Percentiles rank a stretch among this genome's conserved stretches.
Evolutionary conservation across 106 monocot genomes (phyloP).

Genomic region (Acorus calamus): DNA sequence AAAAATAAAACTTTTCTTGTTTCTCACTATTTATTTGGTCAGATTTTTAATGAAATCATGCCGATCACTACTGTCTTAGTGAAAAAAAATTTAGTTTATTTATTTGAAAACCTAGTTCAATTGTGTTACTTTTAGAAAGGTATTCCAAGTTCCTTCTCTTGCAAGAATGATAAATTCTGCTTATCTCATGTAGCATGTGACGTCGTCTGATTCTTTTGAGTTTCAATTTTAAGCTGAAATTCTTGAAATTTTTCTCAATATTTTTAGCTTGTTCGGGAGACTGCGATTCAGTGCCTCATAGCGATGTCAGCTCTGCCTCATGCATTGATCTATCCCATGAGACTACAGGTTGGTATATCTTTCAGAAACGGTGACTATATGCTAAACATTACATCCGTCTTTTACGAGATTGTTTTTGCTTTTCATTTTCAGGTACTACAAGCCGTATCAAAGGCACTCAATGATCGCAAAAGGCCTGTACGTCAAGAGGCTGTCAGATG

Average conservation of each 20-base stretch:
- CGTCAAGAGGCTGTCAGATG: slow-evolving; percentile 87
- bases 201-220: neutral
- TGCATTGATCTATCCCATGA: slow-evolving; percentile 82
- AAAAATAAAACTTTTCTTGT: too few species aligned
- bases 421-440: slow-evolving; percentile 42
- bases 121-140: neutral
- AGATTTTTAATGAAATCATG: too few species aligned
- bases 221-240: neutral
- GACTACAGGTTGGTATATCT: slow-evolving; percentile 47
- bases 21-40: too few species aligned
- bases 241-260: neutral
- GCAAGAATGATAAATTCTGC: too few species aligned
- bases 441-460: slow-evolving; percentile 52
- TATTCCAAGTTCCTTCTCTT: neutral
- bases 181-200: too few species aligned
- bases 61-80: too few species aligned
- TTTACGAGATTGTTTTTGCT: neutral
- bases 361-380: neutral
- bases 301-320: slow-evolving; percentile 73
- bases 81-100: too few species aligned
- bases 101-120: neutral
- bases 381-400: slow-evolving; percentile 1
- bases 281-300: slow-evolving; percentile 72
- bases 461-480: slow-evolving; percentile 72
- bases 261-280: slow-evolving; percentile 76